These are phyloP conservation scores for Linum usitatissimum DNA, from an alignment of 345 rosid species.

Conservation along the genomic window DNA sequence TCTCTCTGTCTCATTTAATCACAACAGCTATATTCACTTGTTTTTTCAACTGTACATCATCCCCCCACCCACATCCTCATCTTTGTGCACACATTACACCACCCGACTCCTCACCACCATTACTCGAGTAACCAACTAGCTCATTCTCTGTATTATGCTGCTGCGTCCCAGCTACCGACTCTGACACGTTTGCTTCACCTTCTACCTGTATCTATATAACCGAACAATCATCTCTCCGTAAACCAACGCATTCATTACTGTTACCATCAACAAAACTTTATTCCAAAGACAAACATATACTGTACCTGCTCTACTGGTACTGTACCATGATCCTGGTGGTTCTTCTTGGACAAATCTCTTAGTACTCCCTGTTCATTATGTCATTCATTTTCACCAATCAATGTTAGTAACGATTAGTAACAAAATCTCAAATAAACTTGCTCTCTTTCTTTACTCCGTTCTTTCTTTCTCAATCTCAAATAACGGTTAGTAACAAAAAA, in stretches of 20 bases:
- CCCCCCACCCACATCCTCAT: too few relatives aligned
- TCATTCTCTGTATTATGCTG: conserved; percentile 23
- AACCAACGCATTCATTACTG: neutral
- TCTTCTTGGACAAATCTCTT: conserved; percentile 55
- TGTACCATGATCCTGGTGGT: conserved; percentile 39
- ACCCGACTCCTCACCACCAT: conserved; percentile 15
- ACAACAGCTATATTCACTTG: too few relatives aligned
- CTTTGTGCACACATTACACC: too few relatives aligned
- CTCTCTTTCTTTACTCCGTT: neutral
- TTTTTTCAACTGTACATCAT: too few relatives aligned
- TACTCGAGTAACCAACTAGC: conserved; percentile 32
- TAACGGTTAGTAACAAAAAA: neutral
- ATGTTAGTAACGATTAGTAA: too few relatives aligned
- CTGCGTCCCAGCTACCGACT: conserved; percentile 30
- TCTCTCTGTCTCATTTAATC: too few relatives aligned
- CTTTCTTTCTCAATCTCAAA: neutral
- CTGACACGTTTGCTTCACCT: conserved; percentile 39
- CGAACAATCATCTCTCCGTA: neutral
- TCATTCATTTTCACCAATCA: conserved; percentile 10
- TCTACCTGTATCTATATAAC: conserved; percentile 30
- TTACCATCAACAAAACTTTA: neutral
- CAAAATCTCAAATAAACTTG: too few relatives aligned
- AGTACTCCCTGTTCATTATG: conserved; percentile 44
- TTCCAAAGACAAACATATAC: neutral
- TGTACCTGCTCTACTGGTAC: conserved; percentile 41